These are phyloP conservation scores for Dactylellina haptotyla DNA, from an alignment of 2,329 filamentous ascomycete species.

Conservation along the genomic window DNA sequence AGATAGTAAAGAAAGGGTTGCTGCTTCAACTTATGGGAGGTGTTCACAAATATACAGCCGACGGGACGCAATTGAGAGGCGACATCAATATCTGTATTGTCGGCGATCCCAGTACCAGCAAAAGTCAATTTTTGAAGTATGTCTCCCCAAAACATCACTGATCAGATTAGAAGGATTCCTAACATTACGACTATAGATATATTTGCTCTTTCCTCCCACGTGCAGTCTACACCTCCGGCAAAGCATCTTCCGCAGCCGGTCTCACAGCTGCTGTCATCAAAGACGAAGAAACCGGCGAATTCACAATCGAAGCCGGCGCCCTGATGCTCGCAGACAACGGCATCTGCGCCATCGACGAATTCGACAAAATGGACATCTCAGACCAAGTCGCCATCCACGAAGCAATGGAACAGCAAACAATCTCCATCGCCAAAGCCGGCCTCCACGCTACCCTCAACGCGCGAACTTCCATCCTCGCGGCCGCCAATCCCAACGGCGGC, in stretches of 20 bases:
- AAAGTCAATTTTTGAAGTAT: conserved; percentile 93
- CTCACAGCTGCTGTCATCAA: conserved; percentile 96
- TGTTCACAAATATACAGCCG: conserved; percentile 87
- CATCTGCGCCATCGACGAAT: conserved; percentile 98
- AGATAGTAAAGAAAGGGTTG: conserved; percentile 96
- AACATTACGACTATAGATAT: conserved; percentile 75
- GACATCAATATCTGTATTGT: conserved; percentile 99
- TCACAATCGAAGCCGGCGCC: conserved; percentile 97
- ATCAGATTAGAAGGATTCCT: background rate
- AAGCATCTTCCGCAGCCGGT: conserved; percentile 96
- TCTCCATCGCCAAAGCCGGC: conserved; percentile 97
- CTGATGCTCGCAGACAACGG: conserved; percentile 97
- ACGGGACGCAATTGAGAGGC: conserved; percentile 94
- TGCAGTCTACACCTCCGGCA: conserved; percentile 96
- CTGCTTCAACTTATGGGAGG: conserved; percentile 95
- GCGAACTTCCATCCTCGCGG: conserved; percentile 91
- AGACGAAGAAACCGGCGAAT: conserved; percentile 97
- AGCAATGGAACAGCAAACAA: conserved; percentile 99
- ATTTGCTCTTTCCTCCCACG: conserved; percentile 96
- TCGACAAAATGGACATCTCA: conserved; percentile 98
- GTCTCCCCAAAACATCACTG: conserved; percentile 31
- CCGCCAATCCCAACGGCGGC: conserved; percentile 93
- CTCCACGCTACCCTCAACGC: conserved; percentile 98
- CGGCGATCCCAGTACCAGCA: conserved; percentile 94
- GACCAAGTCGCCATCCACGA: conserved; percentile 99